A percentile compares a stretch with the other conserved stretches of the same genome.
Evolutionary conservation across 352 stramenopile species (phyloP).

Genomic region (Phytopythium mirpurense): DNA sequence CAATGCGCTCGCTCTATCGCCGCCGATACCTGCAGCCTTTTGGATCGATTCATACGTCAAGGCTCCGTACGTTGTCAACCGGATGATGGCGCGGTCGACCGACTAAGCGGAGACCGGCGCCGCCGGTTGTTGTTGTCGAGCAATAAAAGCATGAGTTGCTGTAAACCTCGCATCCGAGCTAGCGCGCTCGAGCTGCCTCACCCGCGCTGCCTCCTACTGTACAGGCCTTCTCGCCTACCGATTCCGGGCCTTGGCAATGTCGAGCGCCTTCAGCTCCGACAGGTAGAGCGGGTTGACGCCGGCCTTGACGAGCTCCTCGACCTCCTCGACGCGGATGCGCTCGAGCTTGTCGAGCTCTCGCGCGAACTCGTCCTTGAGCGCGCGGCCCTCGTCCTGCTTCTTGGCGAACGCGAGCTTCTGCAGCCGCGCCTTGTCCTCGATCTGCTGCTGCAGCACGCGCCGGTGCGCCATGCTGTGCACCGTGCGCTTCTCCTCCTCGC

Average conservation of each 20-base stretch:
- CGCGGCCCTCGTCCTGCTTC: constrained; percentile 67
- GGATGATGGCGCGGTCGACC: too few relatives aligned
- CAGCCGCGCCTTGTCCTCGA: constrained; percentile 78
- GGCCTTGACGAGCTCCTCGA: constrained; percentile 78
- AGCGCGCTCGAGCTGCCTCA: too few relatives aligned
- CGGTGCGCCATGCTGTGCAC: constrained; percentile 65
- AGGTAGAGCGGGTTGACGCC: constrained; percentile 90
- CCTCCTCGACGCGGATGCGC: constrained; percentile 84
- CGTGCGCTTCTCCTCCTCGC: constrained; percentile 63
- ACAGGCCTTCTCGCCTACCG: too few relatives aligned
- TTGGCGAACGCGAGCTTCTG: constrained; percentile 68
- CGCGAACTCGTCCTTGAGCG: constrained; percentile 69
- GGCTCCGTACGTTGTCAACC: too few relatives aligned
- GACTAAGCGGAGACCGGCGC: too few relatives aligned
- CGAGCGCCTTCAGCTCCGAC: constrained; percentile 88
- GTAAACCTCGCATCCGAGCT: too few relatives aligned
- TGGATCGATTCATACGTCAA: too few relatives aligned
- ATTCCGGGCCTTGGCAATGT: constrained; percentile 76
- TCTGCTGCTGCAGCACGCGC: constrained; percentile 85
- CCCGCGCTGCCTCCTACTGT: too few relatives aligned
- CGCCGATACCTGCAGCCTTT: too few relatives aligned
- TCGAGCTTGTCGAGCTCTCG: constrained; percentile 86
- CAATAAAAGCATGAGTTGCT: too few relatives aligned
- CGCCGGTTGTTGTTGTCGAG: too few relatives aligned
- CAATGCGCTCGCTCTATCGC: too few relatives aligned